A percentile compares a stretch with the other conserved stretches of the same genome.
These are phyloP conservation scores for Puccinia sorghi DNA, from an alignment of 1,284 basidiomycete species.

Conservation along the genomic window DNA sequence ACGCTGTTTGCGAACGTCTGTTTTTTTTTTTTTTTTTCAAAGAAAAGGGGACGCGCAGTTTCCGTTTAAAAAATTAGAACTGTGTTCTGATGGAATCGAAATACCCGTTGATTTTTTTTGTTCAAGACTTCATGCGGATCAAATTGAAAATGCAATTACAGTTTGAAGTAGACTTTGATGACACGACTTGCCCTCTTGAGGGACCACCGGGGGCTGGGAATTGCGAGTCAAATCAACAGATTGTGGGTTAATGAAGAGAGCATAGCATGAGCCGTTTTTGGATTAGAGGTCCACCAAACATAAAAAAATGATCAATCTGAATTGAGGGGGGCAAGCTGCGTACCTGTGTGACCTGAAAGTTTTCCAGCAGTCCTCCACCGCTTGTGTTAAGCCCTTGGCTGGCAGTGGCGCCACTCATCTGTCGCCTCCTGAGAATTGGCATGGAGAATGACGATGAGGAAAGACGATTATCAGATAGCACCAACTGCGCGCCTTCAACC, in stretches of 20 bases:
- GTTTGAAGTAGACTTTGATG: conserved; percentile 20
- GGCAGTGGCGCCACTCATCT: not conserved
- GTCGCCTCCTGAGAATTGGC: conserved; percentile 8
- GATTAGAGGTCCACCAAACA: not conserved
- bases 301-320: not conserved
- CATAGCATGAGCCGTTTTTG: not conserved
- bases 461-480: not conserved
- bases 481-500: conserved; percentile 7
- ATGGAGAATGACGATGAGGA: not conserved
- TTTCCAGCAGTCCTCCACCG: conserved; percentile 6
- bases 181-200: conserved; percentile 28
- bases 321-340: not conserved
- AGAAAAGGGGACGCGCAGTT: not conserved
- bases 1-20: conserved; percentile 43
- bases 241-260: not conserved
- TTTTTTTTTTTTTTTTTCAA: too few species aligned
- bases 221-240: not conserved
- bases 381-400: not conserved
- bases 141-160: conserved; percentile 9
- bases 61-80: not conserved
- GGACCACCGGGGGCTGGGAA: conserved; percentile 33
- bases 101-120: not conserved
- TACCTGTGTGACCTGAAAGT: conserved; percentile 30
- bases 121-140: not conserved
- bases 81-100: not conserved